Evolutionary conservation across 1,284 basidiomycete genomes (phyloP), one percentile per base, ranked within the genome.

Genomic region (Cryptococcus sp.): DNA sequence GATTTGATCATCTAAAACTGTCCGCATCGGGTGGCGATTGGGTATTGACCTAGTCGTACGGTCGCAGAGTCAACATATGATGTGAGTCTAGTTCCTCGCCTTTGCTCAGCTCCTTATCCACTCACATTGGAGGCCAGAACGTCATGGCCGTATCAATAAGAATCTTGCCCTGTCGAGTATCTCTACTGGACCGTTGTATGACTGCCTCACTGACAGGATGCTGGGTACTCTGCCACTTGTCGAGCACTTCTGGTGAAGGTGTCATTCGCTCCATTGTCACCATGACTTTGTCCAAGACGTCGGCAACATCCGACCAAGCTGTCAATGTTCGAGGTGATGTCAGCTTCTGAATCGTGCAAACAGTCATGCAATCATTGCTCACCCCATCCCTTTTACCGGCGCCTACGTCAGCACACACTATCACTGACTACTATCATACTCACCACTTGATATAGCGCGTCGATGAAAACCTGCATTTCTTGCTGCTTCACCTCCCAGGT

Each of bases 401-500:
- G 8, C 13, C 20, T 19, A 5, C 17, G 37, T 46, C 39, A 57
- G 19, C 17, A 7, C 8, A 51, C n/a, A 20, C 5, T 26, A n/a
- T 20, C 19, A 19, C 34, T 20, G 34, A n/a, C 39, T 51, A 4
- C 25, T 5, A 4, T 19, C n/a, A 5, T 8, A 66, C 72, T 61
- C 25, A 74, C 73, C 8, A 73, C 46, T 54, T 75, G 71, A 47
- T 72, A 60, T 15, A 75, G 46, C 1, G 64, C 67, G 17, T 71
- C 67, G 11, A 67, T 41, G 48, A 67, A 72, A 11, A 26, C 16
- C 2, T 54, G 47, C 3, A 75, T 57, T 26, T 69, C 64, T n/a
- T 49, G 44, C 55, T 69, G 67, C 54, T 75, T 75, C 17, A 58
- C 53, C 13, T 61, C 59, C 73, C 73, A 75, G 1, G 73, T 73